These are phyloP conservation scores for Piromyces finnis DNA, from an alignment of 192 early-diverging fungal species.

Conservation along the genomic window DNA sequence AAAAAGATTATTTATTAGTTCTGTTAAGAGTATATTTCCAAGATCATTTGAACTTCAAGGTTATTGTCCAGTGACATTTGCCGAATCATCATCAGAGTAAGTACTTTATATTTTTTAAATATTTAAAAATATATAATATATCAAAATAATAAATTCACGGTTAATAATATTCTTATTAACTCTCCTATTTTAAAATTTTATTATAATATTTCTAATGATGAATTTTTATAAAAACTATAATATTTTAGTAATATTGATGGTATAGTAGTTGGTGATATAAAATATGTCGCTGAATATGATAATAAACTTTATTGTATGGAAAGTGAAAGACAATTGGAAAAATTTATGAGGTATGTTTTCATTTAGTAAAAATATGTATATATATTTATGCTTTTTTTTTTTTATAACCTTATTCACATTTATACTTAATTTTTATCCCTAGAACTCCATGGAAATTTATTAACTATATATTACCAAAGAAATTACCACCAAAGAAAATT, in stretches of 20 bases:
- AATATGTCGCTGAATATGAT: slow-evolving; percentile 24
- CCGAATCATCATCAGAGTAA: slow-evolving; percentile 17
- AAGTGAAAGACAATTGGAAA: slow-evolving; percentile 6
- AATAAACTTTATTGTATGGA: slow-evolving; percentile 19
- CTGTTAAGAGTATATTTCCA: slow-evolving; percentile 21
- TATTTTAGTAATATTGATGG: slow-evolving; percentile 2
- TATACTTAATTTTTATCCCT: no score
- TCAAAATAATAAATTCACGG: no score
- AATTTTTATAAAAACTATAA: no score
- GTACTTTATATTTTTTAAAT: not conserved
- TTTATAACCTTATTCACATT: no score
- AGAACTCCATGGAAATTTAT: slow-evolving; percentile 25
- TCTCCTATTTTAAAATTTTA: no score
- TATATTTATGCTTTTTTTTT: no score
- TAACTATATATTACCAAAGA: slow-evolving; percentile 18
- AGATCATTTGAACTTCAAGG: slow-evolving; percentile 28
- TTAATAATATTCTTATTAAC: no score
- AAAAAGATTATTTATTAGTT: not conserved
- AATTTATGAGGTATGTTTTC: slow-evolving; percentile 18
- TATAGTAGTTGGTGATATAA: slow-evolving; percentile 15
- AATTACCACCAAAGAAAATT: slow-evolving; percentile 22
- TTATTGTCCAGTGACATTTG: slow-evolving; percentile 33
- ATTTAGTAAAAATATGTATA: no score
- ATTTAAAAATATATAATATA: not conserved
- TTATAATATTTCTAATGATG: no score